Evolutionary conservation across 495 filamentous ascomycete species (phyloP), one percentile per base, ranked within the genome.

Genomic region (Aspergillus biplanus): DNA sequence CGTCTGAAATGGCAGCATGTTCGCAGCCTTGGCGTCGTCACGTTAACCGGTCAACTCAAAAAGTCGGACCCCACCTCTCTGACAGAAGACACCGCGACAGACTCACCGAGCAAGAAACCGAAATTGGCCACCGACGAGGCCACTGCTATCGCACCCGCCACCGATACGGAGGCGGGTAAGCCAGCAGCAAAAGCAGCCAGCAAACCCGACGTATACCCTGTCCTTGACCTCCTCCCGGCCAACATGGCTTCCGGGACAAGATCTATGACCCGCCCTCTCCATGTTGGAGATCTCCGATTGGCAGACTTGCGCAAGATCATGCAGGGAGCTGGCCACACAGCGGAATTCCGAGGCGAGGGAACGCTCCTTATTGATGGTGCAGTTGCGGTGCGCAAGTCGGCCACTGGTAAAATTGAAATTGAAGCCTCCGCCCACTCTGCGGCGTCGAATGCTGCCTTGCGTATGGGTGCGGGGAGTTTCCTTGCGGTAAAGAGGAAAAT

Each of bases 1-100:
- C 85, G 89, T 31, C 79, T 99, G 27, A 92, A 90, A 70, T 98
- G 96, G 95, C 96, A 98, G 80, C 91, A 93, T 57, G 92, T 98
- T 53, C 85, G 89, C 64, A 92, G 89, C 6, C 79, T 98, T 7
- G 92, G 92, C 44, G 91, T 99, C 47, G 94, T 96, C 33, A 93
- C 92, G 7, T 77, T 97, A 44, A 93, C 90, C 5, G 93, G 91
- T 6, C 81, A 86, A 42, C 68, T 91, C 34, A 65, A 79, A 61
- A 72, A 70, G 58, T 70, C 76, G 53, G 67, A 77, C 33, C 33
- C 56, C 16, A 69, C 64, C 5, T 9, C n/a, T 6, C 47, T 7
- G 11, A 61, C 70, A 8, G 73, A 74, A 6, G 76, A 82, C 18
- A 68, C 72, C 9, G 62, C 73, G 18, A 73, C 76, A n/a, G 83